Evolutionary conservation across 176 grass and related monocot genomes (phyloP).

Genomic region (Rhynchospora pubera): DNA sequence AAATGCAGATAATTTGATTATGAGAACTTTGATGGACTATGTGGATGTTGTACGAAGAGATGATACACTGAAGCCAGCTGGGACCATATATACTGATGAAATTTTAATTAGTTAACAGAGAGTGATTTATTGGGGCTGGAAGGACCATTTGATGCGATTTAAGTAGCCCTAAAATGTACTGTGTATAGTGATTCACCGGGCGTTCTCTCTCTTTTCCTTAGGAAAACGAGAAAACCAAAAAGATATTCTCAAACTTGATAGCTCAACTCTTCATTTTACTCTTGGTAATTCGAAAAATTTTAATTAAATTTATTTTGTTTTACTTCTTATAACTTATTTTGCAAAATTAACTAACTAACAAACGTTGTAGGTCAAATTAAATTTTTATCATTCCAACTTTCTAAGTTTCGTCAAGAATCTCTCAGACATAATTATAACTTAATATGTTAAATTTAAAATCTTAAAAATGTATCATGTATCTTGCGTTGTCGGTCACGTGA

Average conservation of each 20-base stretch:
- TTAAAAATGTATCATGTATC: not conserved
- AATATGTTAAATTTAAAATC: not conserved
- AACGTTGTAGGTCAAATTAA: too few species aligned
- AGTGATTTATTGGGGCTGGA: not conserved
- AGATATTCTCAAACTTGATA: not conserved
- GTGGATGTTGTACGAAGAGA: too few species aligned
- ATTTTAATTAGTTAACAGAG: not conserved
- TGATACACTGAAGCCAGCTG: too few species aligned
- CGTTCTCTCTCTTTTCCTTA: not conserved
- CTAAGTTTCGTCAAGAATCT: too few species aligned
- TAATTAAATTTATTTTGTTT: not conserved
- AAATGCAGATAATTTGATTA: too few species aligned
- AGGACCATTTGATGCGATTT: not conserved
- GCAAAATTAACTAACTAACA: too few species aligned
- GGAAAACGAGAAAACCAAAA: not conserved
- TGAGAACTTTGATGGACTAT: too few species aligned
- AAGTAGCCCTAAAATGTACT: not conserved
- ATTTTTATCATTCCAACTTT: too few species aligned
- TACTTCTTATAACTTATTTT: not conserved
- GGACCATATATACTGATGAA: too few species aligned
- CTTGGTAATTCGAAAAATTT: not conserved
- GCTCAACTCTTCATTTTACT: not conserved
- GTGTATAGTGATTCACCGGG: not conserved
- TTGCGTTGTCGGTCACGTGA: constrained; percentile 9
- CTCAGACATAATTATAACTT: too few species aligned